Evolutionary conservation across 768 basidiomycete species (phyloP), one percentile per base, ranked within the genome.

Genomic region (Dacryopinax primogenitus): DNA sequence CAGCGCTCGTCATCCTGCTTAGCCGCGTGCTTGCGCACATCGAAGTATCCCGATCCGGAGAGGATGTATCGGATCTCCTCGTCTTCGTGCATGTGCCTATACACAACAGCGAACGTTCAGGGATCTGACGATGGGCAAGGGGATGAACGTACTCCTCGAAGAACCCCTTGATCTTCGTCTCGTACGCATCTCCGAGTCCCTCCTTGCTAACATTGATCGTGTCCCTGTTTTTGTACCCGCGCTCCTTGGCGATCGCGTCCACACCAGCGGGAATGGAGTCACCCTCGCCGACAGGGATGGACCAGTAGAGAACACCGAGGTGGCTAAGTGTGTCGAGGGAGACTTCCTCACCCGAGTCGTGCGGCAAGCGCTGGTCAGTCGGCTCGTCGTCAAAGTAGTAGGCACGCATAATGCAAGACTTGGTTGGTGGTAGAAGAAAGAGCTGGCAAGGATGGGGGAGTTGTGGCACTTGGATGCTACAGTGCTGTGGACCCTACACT

Each of bases 41-140:
- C 94, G 72, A 96, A 97, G 79, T 85, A 98, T 0, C 92, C 93
- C 36, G 83, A 84, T n/a, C 94, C 94, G 0, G 81, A 79, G 39
- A 92, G 80, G 69, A 94, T 84, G 70, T 90, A 97, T 7, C 93
- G 81, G 71, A 94, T 95, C 76, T 97, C 93, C 71, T 97, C 93
- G 70, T 96, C 93, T 74, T 96, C 92, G 70, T 96, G 94, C 79
- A 97, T 82, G 70, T 96, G 92, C 70, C 90, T 90, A 69, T 30
- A 45, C 18, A 64, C 61, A 62, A 41, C 41, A 34, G 32, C 37
- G 45, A 23, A 35, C 23, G 33, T 11, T 37, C 66, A 35, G 62
- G 3, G 13, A 23, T 35, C 13, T 34, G 33, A 11, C 26, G 28
- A 33, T 23, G 34, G 39, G 21, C 18, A 21, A 9, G 23, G 37